phyloP scores from a whole-genome alignment of 352 stramenopile species.

The Pythium volutum region DNA sequence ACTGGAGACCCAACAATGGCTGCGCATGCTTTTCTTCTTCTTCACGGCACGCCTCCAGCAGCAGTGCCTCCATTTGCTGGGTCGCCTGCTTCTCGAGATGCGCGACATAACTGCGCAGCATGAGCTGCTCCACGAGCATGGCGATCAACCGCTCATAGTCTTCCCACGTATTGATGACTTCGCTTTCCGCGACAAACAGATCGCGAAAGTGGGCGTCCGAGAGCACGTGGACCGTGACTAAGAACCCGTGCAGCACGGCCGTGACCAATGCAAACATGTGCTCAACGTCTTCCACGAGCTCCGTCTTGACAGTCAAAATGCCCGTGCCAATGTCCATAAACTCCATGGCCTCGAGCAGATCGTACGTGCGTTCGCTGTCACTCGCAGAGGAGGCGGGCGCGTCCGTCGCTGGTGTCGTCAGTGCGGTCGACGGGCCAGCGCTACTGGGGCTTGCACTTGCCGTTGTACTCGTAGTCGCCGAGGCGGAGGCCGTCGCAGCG shows the following conservation, averaged over 20 bases:
- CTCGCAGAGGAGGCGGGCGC: background rate
- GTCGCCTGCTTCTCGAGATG: constrained; percentile 65
- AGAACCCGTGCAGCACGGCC: constrained; percentile 62
- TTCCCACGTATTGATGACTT: constrained; percentile 77
- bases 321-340: constrained; percentile 87
- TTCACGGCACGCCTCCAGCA: constrained; percentile 41
- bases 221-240: constrained; percentile 59
- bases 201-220: constrained; percentile 60
- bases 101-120: constrained; percentile 68
- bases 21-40: constrained; percentile 11
- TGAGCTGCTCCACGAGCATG: constrained; percentile 83
- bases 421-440: background rate
- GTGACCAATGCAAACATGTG: constrained; percentile 64
- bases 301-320: constrained; percentile 83
- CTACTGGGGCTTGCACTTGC: background rate
- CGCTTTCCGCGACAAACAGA: constrained; percentile 76
- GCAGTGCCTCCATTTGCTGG: constrained; percentile 71
- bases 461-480: background rate
- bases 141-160: constrained; percentile 82
- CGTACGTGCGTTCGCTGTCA: constrained; percentile 66
- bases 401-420: background rate
- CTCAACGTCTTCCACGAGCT: constrained; percentile 66
- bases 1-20: background rate
- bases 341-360: constrained; percentile 85
- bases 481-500: background rate